Conservation (phyloP, 2,329 filamentous ascomycete species). For the Lachnellula occidentalis region DNA sequence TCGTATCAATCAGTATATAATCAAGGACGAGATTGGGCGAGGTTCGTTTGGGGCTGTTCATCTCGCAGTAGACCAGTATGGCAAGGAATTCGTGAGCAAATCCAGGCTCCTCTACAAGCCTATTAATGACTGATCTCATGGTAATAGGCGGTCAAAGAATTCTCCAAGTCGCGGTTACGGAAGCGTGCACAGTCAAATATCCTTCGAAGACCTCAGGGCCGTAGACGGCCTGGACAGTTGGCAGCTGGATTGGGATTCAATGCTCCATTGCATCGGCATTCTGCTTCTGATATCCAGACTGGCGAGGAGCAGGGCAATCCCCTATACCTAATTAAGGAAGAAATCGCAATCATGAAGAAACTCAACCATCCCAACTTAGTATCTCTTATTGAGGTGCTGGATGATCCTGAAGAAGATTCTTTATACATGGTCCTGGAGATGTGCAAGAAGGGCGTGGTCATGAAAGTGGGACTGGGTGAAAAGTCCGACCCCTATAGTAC, state of each 20-base stretch:
- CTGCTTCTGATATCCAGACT: conserved; percentile 45
- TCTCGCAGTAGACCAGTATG: conserved; percentile 82
- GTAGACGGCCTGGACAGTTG: conserved; percentile 43
- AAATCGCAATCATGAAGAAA: conserved; percentile 99
- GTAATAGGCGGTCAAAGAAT: conserved; percentile 85
- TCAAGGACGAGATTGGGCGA: conserved; percentile 92
- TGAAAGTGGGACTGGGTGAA: conserved; percentile 90
- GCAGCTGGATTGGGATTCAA: conserved; percentile 41
- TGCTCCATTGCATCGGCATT: conserved; percentile 44
- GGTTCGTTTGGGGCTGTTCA: conserved; percentile 95
- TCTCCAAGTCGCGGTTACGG: conserved; percentile 85
- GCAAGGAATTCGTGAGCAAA: conserved; percentile 77
- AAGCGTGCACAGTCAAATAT: conserved; percentile 89
- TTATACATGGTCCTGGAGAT: conserved; percentile 98
- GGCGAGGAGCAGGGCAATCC: conserved; percentile 62
- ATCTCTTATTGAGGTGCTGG: conserved; percentile 84
- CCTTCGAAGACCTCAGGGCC: conserved; percentile 57
- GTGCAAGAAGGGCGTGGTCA: conserved; percentile 96
- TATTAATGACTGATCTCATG: conserved; percentile 1
- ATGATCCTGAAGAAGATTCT: conserved; percentile 92
- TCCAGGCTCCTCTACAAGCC: neutral
- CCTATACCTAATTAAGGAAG: conserved; percentile 83
- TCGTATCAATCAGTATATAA: conserved; percentile 89
- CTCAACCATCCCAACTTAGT: conserved; percentile 93
- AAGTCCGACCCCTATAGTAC: conserved; percentile 74